Evolutionary conservation across 441 rosid genomes (phyloP).

Genomic region (Dalechampia spathulata): DNA sequence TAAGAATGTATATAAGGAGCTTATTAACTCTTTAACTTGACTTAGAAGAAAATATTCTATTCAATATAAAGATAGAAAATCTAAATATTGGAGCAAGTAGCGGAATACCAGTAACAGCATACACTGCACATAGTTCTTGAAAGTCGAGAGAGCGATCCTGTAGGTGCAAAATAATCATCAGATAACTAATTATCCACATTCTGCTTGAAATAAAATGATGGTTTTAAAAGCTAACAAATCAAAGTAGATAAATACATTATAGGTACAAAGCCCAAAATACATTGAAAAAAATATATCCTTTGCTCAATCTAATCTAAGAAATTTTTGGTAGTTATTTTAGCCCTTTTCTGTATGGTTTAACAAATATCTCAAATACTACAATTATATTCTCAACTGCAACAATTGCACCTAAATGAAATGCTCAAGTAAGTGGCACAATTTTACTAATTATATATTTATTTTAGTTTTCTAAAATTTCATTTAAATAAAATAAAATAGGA

Average conservation of each 20-base stretch:
- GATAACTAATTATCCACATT: background rate
- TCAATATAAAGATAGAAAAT: background rate
- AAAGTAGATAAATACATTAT: background rate
- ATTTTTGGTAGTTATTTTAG: background rate
- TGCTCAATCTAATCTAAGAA: background rate
- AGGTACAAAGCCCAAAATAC: background rate
- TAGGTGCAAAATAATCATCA: conserved; percentile 11
- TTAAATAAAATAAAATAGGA: no score
- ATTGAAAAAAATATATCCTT: background rate
- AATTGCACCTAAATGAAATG: no score
- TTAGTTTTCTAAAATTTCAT: no score
- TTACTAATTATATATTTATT: no score
- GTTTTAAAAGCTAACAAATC: background rate
- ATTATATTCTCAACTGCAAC: no score
- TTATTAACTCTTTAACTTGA: background rate
- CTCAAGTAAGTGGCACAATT: no score
- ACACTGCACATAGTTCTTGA: conserved; percentile 69
- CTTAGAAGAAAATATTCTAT: background rate
- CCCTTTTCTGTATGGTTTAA: background rate
- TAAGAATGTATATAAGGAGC: background rate
- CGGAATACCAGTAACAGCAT: conserved; percentile 89
- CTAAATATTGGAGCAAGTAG: conserved; percentile 5
- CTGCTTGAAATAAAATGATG: background rate
- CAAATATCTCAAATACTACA: no score
- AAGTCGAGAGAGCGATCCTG: conserved; percentile 99